phyloP scores from a whole-genome alignment of 345 rosid genomes.

The Carallia brachiata region DNA sequence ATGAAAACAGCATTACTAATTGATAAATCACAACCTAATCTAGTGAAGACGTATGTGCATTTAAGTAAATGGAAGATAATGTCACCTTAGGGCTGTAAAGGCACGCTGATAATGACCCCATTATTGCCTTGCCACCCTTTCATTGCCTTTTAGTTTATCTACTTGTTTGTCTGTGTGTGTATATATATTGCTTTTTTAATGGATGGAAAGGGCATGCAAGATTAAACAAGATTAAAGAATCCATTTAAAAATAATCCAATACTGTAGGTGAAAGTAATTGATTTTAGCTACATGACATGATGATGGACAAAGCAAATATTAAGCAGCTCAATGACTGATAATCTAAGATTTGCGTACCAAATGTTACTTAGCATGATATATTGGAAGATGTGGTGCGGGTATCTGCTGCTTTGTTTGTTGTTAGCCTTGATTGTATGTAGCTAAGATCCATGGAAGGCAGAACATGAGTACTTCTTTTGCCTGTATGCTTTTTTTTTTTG shows the following conservation, averaged over 20 bases:
- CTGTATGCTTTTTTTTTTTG: too few species aligned
- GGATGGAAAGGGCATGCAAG: background rate
- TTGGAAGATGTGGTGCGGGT: background rate
- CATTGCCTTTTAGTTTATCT: too few species aligned
- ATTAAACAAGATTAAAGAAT: background rate
- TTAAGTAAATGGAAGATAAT: constrained; percentile 1
- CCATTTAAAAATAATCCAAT: background rate
- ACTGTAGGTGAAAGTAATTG: background rate
- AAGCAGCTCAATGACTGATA: background rate
- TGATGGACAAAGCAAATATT: background rate
- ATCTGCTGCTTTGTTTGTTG: background rate
- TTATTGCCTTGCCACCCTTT: too few species aligned
- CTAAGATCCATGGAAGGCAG: too few species aligned
- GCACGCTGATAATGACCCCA: constrained; percentile 19
- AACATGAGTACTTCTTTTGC: too few species aligned
- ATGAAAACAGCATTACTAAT: background rate
- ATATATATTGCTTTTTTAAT: too few species aligned
- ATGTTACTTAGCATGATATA: background rate
- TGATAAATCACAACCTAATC: too few species aligned
- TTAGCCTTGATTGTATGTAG: background rate
- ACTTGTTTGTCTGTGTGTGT: too few species aligned
- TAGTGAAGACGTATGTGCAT: too few species aligned
- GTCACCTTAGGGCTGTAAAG: constrained; percentile 2
- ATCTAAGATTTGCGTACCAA: background rate
- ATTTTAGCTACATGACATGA: background rate